Base-by-base conservation (phyloP, 495 filamentous ascomycete species). In the Polyplosphaeria fusca region DNA sequence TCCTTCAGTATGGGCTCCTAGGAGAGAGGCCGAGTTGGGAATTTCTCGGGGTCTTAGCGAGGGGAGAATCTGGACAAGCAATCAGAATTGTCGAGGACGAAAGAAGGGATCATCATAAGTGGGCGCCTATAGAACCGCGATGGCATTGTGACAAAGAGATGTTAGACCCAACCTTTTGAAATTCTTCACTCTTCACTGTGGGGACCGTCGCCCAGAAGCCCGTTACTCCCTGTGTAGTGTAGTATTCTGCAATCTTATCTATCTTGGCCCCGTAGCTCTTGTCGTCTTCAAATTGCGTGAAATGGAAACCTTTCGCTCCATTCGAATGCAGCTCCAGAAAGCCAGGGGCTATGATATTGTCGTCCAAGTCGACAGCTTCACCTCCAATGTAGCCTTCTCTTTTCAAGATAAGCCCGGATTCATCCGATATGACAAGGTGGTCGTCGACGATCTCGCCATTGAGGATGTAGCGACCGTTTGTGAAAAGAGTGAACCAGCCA, bases 271-370 rank as follows among this genome's bases (percentile, higher is more conserved):
- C 57, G 55, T 74, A 74, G 22, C 50, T 55, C 39, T 53, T 48
- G 32, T 67, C 54, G 30, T 73, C 62, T 20, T 68, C 55, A 40
- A 71, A 73, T 41, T 72, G 67, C 1, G 71, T 73, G 52, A 73
- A 74, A 58, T 74, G 71, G 43, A 74, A 74, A 16, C 71, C 71
- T 46, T 67, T 66, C 2, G 67, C 50, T 26, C 71, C 71, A 42
- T 74, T 74, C 2, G 71, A 71, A 42, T 74, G 71, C 14, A 74
- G 52, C 52, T 74, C 71, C 26, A 73, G 55, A 51, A 71, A 73
- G 14, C 71, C 71, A 22, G 71, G 70, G 0, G 71, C 69, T 18
- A 74, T 56, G 40, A 74, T 72, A 11, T 48, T 65, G 30, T 62
- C 69, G 41, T 79, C 75, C 4, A 81, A 73, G 50, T 72, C 62